phyloP scores from a whole-genome alignment of 1,284 basidiomycete genomes.

The Taiwanofungus camphoratus region DNA sequence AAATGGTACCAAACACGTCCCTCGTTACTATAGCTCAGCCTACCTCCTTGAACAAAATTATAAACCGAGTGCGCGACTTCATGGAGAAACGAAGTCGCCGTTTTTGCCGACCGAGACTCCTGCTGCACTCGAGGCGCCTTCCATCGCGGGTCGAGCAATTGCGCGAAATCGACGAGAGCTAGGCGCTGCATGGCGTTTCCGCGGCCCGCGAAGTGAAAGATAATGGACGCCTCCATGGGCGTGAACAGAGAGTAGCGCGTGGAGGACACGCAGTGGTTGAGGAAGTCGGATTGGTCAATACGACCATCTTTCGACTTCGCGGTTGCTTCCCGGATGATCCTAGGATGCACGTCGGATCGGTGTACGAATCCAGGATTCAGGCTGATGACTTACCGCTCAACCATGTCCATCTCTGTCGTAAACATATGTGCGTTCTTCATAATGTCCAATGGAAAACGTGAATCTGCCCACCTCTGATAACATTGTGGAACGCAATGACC shows the following conservation, averaged over 20 bases:
- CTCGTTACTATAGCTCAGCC: not conserved
- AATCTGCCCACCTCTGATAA: conserved; percentile 61
- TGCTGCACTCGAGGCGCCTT: conserved; percentile 55
- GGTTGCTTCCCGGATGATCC: conserved; percentile 81
- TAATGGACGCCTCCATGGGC: conserved; percentile 92
- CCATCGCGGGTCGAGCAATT: conserved; percentile 85
- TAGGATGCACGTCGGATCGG: conserved; percentile 22
- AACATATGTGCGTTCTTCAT: conserved; percentile 13
- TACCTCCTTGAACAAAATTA: conserved; percentile 87
- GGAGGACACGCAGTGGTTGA: conserved; percentile 65
- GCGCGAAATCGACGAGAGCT: conserved; percentile 82
- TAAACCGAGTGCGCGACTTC: conserved; percentile 65
- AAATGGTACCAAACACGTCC: conserved; percentile 16
- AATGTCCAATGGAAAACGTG: conserved; percentile 5
- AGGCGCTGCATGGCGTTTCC: conserved; percentile 67
- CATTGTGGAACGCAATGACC: conserved; percentile 93
- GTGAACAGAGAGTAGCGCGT: conserved; percentile 91
- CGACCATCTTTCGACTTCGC: conserved; percentile 89
- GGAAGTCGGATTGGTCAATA: conserved; percentile 80
- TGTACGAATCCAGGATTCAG: conserved; percentile 4
- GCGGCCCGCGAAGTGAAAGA: conserved; percentile 92
- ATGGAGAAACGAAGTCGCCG: conserved; percentile 40
- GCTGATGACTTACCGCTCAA: conserved; percentile 61
- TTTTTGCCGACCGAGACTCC: conserved; percentile 27
- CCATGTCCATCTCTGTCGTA: conserved; percentile 84